Conservation (phyloP, 192 early-diverging fungal genomes). For the Gaertneriomyces sp. region DNA sequence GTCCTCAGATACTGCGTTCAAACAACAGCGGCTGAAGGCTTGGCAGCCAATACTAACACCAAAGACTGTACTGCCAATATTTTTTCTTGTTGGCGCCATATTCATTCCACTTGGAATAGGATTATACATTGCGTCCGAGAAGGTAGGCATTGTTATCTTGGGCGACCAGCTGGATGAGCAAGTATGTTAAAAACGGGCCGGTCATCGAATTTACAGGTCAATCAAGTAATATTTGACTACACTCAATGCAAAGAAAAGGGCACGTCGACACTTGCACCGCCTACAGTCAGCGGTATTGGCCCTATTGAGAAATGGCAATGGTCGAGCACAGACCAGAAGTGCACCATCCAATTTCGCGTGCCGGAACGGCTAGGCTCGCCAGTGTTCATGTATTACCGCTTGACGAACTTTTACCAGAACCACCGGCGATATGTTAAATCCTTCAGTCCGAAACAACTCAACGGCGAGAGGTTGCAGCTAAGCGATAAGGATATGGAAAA, state of each 20-base stretch:
- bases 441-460: constrained; percentile 78
- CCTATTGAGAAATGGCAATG: constrained; percentile 49
- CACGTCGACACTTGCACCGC: constrained; percentile 3
- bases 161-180: too few species aligned
- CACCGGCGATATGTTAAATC: constrained; percentile 94
- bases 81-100: constrained; percentile 88
- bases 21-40: constrained; percentile 97
- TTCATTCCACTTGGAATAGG: constrained; percentile 95
- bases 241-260: constrained; percentile 65
- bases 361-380: constrained; percentile 60
- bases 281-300: constrained; percentile 27
- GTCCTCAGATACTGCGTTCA: constrained; percentile 84
- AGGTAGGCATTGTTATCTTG: constrained; percentile 45
- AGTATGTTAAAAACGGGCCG: background rate
- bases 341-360: constrained; percentile 72
- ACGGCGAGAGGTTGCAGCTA: constrained; percentile 44
- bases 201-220: constrained; percentile 47
- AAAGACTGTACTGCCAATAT: constrained; percentile 93
- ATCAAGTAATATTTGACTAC: constrained; percentile 91
- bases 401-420: constrained; percentile 99
- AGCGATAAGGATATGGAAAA: constrained; percentile 20
- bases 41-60: constrained; percentile 99
- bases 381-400: constrained; percentile 90
- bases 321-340: constrained; percentile 44
- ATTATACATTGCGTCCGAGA: constrained; percentile 81